Evolutionary conservation across 2,329 filamentous ascomycete species (phyloP), one percentile per base, ranked within the genome.

Genomic region (Dryadomyces quercus-mongolicae): DNA sequence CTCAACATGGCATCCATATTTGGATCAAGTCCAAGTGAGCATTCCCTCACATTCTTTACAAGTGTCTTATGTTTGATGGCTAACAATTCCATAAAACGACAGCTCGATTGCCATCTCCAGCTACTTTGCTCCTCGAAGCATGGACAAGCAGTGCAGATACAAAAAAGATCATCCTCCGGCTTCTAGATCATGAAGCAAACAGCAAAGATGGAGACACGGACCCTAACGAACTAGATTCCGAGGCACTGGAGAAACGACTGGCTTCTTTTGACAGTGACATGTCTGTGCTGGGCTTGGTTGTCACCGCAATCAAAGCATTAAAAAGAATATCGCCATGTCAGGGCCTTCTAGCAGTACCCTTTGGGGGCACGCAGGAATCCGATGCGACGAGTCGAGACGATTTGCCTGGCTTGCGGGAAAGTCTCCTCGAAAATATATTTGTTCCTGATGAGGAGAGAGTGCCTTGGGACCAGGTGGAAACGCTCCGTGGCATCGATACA

Each of bases 111-210:
- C 58, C 59, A 0, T 58, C 57, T 2, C 57, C 56, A 1, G 53
- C 58, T 2, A 44, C 56, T 1, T 25, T 46, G 5, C 56, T 60
- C 0, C 54, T 59, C 4, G 58, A 60, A 38, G 59, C 54, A 16
- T 60, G 59, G 59, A 57, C 55, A 1, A 55, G 34, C 49, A 42
- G 55, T 43, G 16, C 51, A 8, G 53, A 56, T 3, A 58, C 54
- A 5, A 42, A 48, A 18, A 53, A 53, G 5, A 55, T 58, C 1
- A 18, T 59, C 7, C 45, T 52, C 5, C 20, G 45, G 21, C 54
- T 61, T 16, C 18, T 50, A 6, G 49, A 21, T 8, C 12, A 57
- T n/a, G 40, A 47, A 45, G 1, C 21, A 22, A 10, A 40, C 16
- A 9, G 46, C 10, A 9, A 38, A 12, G 21, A n/a, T 20, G 16